These are phyloP conservation scores for Starmerella khaoyaiensis DNA, from an alignment of 805 yeast genomes.

Conservation along the genomic window DNA sequence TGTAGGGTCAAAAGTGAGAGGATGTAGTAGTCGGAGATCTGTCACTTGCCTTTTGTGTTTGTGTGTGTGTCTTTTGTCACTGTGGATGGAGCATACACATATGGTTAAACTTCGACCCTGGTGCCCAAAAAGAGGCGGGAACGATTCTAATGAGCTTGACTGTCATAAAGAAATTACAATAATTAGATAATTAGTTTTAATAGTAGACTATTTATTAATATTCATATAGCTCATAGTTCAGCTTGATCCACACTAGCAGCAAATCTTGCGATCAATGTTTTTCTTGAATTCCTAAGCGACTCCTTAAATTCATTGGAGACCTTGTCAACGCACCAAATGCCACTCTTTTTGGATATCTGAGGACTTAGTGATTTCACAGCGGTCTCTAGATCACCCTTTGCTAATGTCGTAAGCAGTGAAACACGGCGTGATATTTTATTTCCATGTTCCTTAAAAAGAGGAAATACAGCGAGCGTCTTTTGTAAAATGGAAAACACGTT, in stretches of 20 bases:
- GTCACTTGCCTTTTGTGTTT: too few relatives aligned
- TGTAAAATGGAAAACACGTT: slow-evolving; percentile 14
- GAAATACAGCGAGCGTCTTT: slow-evolving; percentile 12
- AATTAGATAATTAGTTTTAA: background rate
- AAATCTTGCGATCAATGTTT: slow-evolving; percentile 1
- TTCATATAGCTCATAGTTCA: too few relatives aligned
- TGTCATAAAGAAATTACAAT: too few relatives aligned
- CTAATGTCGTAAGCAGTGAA: slow-evolving; percentile 6
- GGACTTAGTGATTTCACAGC: slow-evolving; percentile 20
- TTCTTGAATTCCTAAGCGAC: background rate
- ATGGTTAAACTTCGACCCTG: too few relatives aligned
- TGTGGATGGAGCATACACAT: too few relatives aligned
- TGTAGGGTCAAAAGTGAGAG: too few relatives aligned
- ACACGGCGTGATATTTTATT: slow-evolving; percentile 5
- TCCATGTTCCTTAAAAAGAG: slow-evolving; percentile 11
- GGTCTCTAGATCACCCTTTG: slow-evolving; percentile 13
- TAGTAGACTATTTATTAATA: too few relatives aligned
- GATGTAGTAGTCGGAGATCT: too few relatives aligned
- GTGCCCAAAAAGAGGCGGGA: too few relatives aligned
- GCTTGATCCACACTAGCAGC: slow-evolving; percentile 1
- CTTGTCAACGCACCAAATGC: slow-evolving; percentile 1
- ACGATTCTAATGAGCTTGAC: too few relatives aligned
- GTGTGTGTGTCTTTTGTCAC: too few relatives aligned
- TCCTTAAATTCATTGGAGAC: background rate
- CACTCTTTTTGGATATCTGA: slow-evolving; percentile 6